A percentile compares a stretch with the other conserved stretches of the same genome.
These are phyloP conservation scores for Pistacia atlantica DNA, from an alignment of 345 rosid genomes.

Conservation along the genomic window DNA sequence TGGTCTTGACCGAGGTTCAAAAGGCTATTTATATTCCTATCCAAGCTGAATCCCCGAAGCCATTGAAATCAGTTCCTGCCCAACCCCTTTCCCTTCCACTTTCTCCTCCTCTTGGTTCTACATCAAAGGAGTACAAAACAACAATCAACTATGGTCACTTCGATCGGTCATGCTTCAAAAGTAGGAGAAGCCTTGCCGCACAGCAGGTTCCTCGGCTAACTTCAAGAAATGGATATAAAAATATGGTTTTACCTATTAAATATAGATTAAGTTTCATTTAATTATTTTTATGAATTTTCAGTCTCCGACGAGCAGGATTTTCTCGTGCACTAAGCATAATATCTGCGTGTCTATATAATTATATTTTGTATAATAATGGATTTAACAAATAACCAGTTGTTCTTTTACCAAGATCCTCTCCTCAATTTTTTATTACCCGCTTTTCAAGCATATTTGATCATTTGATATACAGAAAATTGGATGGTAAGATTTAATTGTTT, in stretches of 20 bases:
- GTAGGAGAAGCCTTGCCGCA: not conserved
- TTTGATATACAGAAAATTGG: no score
- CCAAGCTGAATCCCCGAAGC: constrained; percentile 17
- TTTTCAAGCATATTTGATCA: no score
- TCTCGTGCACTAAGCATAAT: not conserved
- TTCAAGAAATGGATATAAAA: constrained; percentile 12
- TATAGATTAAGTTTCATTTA: constrained; percentile 22
- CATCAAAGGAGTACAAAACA: constrained; percentile 6
- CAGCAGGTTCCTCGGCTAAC: not conserved
- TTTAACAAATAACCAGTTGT: no score
- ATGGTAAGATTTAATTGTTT: no score
- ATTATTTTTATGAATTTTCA: not conserved
- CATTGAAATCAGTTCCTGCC: not conserved
- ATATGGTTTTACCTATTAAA: constrained; percentile 2
- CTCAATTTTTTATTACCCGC: no score
- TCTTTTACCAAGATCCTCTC: no score
- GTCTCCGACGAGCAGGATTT: not conserved
- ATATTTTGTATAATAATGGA: no score
- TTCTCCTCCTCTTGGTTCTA: not conserved
- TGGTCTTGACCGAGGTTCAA: not conserved
- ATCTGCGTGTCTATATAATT: no score
- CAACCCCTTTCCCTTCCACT: not conserved
- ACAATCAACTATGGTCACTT: not conserved
- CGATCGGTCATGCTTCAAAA: constrained; percentile 1
- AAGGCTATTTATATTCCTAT: constrained; percentile 52